phyloP scores from a whole-genome alignment of 805 yeast genomes.

The Wickerhamiella azyma region DNA sequence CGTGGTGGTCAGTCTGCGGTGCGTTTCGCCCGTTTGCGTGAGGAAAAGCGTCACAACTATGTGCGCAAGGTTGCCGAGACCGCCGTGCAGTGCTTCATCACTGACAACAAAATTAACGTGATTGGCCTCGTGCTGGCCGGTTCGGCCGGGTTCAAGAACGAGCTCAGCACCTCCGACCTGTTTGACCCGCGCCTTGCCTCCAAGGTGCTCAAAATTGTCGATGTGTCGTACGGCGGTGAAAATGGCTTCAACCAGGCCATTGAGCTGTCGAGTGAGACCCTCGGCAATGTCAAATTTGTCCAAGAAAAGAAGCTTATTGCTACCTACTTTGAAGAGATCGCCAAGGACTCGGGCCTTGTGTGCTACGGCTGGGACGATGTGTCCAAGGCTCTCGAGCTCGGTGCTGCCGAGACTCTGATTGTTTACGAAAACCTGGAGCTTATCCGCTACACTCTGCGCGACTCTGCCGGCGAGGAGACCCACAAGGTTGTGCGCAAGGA shows the following conservation, averaged over 20 bases:
- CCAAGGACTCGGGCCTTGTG: conserved; percentile 93
- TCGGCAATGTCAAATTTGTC: conserved; percentile 91
- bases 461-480: conserved; percentile 64
- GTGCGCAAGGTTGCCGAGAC: conserved; percentile 96
- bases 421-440: conserved; percentile 86
- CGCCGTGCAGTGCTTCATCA: conserved; percentile 92
- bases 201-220: conserved; percentile 84
- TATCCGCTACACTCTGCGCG: conserved; percentile 71
- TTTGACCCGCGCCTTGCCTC: conserved; percentile 81
- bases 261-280: conserved; percentile 91
- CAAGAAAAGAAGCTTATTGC: conserved; percentile 95
- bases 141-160: conserved; percentile 97
- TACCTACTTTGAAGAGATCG: conserved; percentile 88
- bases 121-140: conserved; percentile 95
- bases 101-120: conserved; percentile 87
- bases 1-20: conserved; percentile 99
- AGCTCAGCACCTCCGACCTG: conserved; percentile 80
- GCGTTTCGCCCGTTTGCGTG: conserved; percentile 98
- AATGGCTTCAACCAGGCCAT: conserved; percentile 99
- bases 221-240: conserved; percentile 97
- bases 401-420: conserved; percentile 87
- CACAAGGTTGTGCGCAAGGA: conserved; percentile 61
- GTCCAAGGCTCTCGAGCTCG: conserved; percentile 86
- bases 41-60: conserved; percentile 97
- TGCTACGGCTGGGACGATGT: conserved; percentile 98